Evolutionary conservation across 2,329 filamentous ascomycete genomes (phyloP), one percentile per base, ranked within the genome.

Genomic region (Chaetomiaceae sp.): DNA sequence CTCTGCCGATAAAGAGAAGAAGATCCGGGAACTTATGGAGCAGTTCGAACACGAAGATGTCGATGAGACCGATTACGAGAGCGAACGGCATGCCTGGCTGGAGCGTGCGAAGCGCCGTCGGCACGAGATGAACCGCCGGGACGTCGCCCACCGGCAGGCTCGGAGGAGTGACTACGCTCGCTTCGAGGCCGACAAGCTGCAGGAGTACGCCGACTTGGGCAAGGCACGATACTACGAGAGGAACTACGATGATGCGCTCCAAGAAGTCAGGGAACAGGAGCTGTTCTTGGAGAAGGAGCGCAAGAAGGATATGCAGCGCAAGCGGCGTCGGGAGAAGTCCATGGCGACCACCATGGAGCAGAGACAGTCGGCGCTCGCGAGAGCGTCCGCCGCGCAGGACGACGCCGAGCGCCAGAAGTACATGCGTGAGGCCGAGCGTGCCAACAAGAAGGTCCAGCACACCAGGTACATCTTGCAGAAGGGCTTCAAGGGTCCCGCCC

Each of bases 291-390:
- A 98, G 67, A 98, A 98, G 70, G 93, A 98, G 68, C 88, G 93
- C 55, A 98, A 98, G 73, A 98, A 98, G 72, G 93, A 98, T 62
- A 97, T 98, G 88, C 93, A 98, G 65, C 86, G 93, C 53, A 98
- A 97, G 71, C 81, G 93, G 50, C 84, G 93, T 35, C 85, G 93
- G 15, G 91, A 97, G 65, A 96, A 96, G 71, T 95, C 91, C 4
- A 89, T 96, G 74, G 89, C 89, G 4, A 85, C 94, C 49, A 91
- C 89, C 6, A 86, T 94, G 58, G 91, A 96, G 62, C 84, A 89
- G 62, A 93, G 94, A 69, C 86, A 93, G 53, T 80, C 85, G 3
- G 87, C 88, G 4, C 73, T 95, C 36, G 82, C 84, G 52, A 84
- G 84, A 55, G 88, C 90, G 9, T 78, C 84, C 48, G 79, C 83